Conservation (phyloP, 108 stramenopile species). For the Nitzschia palea region DNA sequence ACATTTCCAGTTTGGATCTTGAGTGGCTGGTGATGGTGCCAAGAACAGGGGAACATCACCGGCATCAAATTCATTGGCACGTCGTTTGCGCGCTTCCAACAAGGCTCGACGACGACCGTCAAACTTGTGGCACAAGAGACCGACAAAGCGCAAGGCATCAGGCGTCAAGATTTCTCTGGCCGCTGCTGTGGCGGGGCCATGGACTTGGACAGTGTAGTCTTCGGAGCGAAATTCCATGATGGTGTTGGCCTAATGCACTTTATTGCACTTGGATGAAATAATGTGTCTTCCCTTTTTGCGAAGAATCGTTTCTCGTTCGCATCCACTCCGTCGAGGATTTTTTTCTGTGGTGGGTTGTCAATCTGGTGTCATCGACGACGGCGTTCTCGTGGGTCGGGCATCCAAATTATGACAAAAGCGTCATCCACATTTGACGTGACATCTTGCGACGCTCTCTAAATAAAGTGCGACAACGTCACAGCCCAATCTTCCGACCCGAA, state of each 20-base stretch:
- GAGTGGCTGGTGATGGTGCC: conserved; percentile 37
- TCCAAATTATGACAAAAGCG: not conserved
- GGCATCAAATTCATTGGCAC: conserved; percentile 71
- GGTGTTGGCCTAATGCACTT: not conserved
- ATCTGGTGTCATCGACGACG: not conserved
- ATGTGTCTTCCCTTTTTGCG: not conserved
- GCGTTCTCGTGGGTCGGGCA: not conserved
- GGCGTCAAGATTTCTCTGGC: conserved; percentile 73
- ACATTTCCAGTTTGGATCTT: conserved; percentile 82
- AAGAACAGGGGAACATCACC: conserved; percentile 76
- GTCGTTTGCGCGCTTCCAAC: conserved; percentile 49
- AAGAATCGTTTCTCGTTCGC: not conserved
- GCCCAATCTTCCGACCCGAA: too few relatives aligned
- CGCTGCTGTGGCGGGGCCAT: conserved; percentile 68
- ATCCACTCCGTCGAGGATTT: not conserved
- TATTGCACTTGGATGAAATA: not conserved
- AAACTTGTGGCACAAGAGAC: conserved; percentile 71
- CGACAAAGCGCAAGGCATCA: conserved; percentile 81
- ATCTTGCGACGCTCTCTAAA: not conserved
- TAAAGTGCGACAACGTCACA: too few relatives aligned
- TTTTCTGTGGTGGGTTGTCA: not conserved
- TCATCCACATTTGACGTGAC: not conserved
- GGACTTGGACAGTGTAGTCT: conserved; percentile 61
- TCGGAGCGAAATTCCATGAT: conserved; percentile 73
- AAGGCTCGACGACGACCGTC: conserved; percentile 70